Base-by-base conservation (phyloP, 495 filamentous ascomycete genomes). In the Penicillium canescens region DNA sequence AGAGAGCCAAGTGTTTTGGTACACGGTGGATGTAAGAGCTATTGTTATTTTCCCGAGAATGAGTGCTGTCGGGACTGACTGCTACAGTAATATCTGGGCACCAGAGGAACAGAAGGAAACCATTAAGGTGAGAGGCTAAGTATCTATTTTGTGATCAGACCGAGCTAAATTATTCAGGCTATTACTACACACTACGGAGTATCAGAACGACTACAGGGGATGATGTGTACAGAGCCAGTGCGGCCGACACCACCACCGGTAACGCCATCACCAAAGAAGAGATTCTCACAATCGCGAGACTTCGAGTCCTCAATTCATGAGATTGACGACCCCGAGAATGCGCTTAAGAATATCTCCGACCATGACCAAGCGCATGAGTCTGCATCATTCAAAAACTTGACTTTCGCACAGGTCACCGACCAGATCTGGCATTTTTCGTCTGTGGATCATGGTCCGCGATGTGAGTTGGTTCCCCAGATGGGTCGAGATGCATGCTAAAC, bases 1-100 rank as follows among this genome's bases (percentile, higher is more conserved):
- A 78, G 74, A 72, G 64, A 60, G 58, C 71, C 11, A 72, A 56
- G 49, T 72, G 66, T 44, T 74, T 78, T 46, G 74, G 72, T 33
- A 78, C 78, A 16, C 65, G 88, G 65, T 92, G 88, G 89, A 90
- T 91, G 83, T 86, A 75, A 65, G 81, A 14, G n/a, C 16, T 4
- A n/a, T 12, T 14, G 45, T 34, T 33, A 6, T 12, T 50, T 20
- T 28, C 26, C 37, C 28, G 28, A 10, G 1, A 13, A 11, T 16
- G 31, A 16, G 7, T 11, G 11, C 35, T 38, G 36, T 34, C 28
- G 9, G 49, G 50, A 41, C 47, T 63, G 35, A 59, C 31, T 60
- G 33, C 58, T 12, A 6, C 50, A 87, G 85, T 49, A 88, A 91
- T 57, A 79, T 91, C n/a, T 92, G 87, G 86, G 69, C 77, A 42